Conservation (phyloP, 768 basidiomycete genomes). For the Hypholoma sublateritium region DNA sequence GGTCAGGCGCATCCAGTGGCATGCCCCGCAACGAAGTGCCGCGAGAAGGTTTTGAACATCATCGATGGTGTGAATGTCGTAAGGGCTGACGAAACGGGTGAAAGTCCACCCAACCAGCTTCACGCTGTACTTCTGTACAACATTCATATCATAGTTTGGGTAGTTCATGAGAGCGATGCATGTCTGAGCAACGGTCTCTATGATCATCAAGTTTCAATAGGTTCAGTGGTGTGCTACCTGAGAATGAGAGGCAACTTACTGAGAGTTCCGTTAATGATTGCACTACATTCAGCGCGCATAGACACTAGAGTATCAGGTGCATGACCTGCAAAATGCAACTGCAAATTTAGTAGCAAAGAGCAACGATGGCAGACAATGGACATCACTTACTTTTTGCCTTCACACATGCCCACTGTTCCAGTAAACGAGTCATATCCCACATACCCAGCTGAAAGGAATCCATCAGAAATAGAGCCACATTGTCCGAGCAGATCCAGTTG, state of each 20-base stretch:
- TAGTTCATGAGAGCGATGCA: neutral
- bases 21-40: neutral
- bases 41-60: neutral
- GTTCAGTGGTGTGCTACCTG: neutral
- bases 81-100: neutral
- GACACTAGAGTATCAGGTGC: neutral
- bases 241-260: neutral
- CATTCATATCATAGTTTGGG: neutral
- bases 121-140: neutral
- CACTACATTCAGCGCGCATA: neutral
- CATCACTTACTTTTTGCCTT: neutral
- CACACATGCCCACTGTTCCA: neutral
- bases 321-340: neutral
- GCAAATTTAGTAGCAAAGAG: neutral
- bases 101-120: conserved; percentile 1
- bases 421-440: neutral
- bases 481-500: neutral
- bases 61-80: neutral
- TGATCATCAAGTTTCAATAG: neutral
- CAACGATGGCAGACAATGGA: neutral
- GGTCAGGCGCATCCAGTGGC: neutral
- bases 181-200: neutral
- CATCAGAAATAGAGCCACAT: neutral
- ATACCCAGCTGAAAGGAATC: neutral
- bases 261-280: neutral